phyloP scores from a whole-genome alignment of 768 basidiomycete genomes.

The Termitomyces sp. region DNA sequence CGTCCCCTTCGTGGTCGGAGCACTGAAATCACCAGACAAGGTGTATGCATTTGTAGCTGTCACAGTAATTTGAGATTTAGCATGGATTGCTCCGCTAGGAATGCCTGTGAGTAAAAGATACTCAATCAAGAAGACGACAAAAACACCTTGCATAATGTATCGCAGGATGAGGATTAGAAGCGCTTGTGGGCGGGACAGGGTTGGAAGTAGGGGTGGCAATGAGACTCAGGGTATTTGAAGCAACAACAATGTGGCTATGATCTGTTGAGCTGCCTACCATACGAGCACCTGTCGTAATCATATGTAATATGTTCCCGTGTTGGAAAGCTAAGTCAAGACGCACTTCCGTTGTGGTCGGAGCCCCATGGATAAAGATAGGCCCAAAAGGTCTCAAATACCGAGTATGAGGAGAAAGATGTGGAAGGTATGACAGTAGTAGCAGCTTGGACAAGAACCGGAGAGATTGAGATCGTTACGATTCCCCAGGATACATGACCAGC shows the following conservation, averaged over 20 bases:
- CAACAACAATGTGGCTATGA: conserved; percentile 31
- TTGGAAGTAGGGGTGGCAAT: conserved; percentile 36
- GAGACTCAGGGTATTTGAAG: conserved; percentile 31
- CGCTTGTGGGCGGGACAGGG: conserved; percentile 31
- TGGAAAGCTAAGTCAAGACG: not conserved
- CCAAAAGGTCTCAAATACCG: conserved; percentile 34
- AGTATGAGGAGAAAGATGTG: conserved; percentile 31
- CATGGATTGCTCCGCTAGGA: conserved; percentile 32
- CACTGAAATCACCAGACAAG: conserved; percentile 35
- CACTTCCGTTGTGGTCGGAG: conserved; percentile 40
- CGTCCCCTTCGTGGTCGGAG: conserved; percentile 33
- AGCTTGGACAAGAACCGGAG: conserved; percentile 16
- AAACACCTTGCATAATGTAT: conserved; percentile 35
- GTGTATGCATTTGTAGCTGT: conserved; percentile 29
- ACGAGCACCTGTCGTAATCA: conserved; percentile 26
- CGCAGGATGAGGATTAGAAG: conserved; percentile 33
- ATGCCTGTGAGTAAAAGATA: not conserved
- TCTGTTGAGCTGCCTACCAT: conserved; percentile 36
- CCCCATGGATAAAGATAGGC: conserved; percentile 42
- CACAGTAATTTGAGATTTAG: conserved; percentile 35
- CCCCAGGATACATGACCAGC: conserved; percentile 3
- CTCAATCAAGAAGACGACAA: not conserved
- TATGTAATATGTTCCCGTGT: not conserved
- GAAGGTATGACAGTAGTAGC: conserved; percentile 34
- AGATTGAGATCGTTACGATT: conserved; percentile 6